Percentiles rank a stretch among this genome's conserved stretches.
phyloP scores from a whole-genome alignment of 2,329 filamentous ascomycete species.

The Tolypocladium amazonense region DNA sequence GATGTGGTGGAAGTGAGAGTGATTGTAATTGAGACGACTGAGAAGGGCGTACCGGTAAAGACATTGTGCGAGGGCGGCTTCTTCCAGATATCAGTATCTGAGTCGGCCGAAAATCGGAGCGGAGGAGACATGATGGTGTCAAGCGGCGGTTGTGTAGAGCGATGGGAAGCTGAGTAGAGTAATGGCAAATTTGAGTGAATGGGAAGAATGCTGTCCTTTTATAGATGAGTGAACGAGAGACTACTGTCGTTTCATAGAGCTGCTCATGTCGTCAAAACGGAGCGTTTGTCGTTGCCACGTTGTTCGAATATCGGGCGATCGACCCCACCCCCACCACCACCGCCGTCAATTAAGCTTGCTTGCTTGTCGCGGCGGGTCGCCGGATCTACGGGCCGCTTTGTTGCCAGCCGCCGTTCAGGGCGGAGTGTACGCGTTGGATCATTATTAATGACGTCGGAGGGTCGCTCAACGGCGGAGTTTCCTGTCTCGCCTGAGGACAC shows the following conservation, averaged over 20 bases:
- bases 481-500: background rate
- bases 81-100: slow-evolving; percentile 67
- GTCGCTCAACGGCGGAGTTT: background rate
- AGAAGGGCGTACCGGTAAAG: slow-evolving; percentile 43
- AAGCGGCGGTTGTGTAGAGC: background rate
- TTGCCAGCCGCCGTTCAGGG: background rate
- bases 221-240: too few species aligned
- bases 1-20: background rate
- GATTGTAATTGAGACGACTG: background rate
- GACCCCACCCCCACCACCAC: too few species aligned
- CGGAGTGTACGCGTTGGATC: background rate
- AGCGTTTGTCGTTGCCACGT: background rate
- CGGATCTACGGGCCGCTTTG: background rate
- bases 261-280: background rate
- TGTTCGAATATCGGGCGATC: background rate
- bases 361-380: background rate
- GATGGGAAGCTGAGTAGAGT: background rate
- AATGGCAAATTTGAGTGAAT: too few species aligned
- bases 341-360: background rate
- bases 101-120: slow-evolving; percentile 44
- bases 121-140: background rate
- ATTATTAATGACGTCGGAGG: background rate
- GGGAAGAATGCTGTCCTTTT: background rate
- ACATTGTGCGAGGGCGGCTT: slow-evolving; percentile 56
- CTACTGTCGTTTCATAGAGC: too few species aligned